These are phyloP conservation scores for Phytophthora niederhauseri DNA, from an alignment of 352 stramenopile genomes.

Conservation along the genomic window DNA sequence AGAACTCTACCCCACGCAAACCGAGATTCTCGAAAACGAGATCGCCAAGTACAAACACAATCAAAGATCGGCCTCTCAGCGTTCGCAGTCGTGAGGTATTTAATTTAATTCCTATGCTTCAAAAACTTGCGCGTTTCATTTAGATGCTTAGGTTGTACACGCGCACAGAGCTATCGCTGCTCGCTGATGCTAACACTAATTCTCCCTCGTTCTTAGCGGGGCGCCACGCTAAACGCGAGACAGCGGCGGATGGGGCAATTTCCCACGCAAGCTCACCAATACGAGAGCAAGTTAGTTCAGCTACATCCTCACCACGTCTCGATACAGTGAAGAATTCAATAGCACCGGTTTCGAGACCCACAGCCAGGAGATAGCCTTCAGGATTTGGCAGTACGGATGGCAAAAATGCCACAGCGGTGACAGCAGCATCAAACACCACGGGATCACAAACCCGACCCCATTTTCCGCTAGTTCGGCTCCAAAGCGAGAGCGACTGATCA, in stretches of 20 bases:
- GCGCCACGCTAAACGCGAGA: slow-evolving; percentile 62
- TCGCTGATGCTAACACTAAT: slow-evolving; percentile 46
- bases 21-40: slow-evolving; percentile 63
- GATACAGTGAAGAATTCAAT: slow-evolving; percentile 48
- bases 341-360: slow-evolving; percentile 64
- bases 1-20: slow-evolving; percentile 62
- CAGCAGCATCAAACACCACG: slow-evolving; percentile 43
- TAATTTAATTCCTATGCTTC: too few species aligned
- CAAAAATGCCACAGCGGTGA: slow-evolving; percentile 70
- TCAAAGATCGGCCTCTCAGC: not conserved
- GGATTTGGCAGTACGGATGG: slow-evolving; percentile 12
- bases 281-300: slow-evolving; percentile 9
- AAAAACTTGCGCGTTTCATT: not conserved
- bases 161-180: slow-evolving; percentile 59
- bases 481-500: slow-evolving; percentile 72
- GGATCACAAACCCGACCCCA: slow-evolving; percentile 33
- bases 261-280: slow-evolving; percentile 29
- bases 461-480: slow-evolving; percentile 26
- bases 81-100: too few species aligned
- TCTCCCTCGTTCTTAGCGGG: slow-evolving; percentile 3
- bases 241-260: slow-evolving; percentile 39
- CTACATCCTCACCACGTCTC: not conserved
- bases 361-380: slow-evolving; percentile 42
- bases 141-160: slow-evolving; percentile 41
- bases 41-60: slow-evolving; percentile 77